These are phyloP conservation scores for Penicillium pancosmium DNA, from an alignment of 495 filamentous ascomycete species.

Conservation along the genomic window DNA sequence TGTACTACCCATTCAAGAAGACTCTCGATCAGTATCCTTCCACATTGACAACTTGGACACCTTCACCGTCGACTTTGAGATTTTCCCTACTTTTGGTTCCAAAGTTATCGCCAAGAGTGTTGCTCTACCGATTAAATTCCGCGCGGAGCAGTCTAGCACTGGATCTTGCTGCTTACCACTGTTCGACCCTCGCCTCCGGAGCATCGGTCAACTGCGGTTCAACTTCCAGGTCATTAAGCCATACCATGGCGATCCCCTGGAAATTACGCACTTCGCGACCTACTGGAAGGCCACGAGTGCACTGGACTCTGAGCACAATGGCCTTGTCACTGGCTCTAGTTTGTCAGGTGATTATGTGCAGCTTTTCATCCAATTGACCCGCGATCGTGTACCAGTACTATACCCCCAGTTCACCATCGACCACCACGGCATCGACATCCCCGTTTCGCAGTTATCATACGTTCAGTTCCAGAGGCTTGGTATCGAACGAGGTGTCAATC, in stretches of 20 bases:
- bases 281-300: slow-evolving; percentile 99
- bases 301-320: slow-evolving; percentile 76
- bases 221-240: slow-evolving; percentile 95
- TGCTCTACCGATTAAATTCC: slow-evolving; percentile 83
- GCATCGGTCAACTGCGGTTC: slow-evolving; percentile 95
- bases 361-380: slow-evolving; percentile 87
- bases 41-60: slow-evolving; percentile 91
- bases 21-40: slow-evolving; percentile 88
- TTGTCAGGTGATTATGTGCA: slow-evolving; percentile 90
- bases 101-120: slow-evolving; percentile 96
- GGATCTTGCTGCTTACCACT: slow-evolving; percentile 83
- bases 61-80: slow-evolving; percentile 95
- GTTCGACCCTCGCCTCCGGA: slow-evolving; percentile 87
- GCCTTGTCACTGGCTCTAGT: slow-evolving; percentile 92
- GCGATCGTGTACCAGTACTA: slow-evolving; percentile 82
- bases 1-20: slow-evolving; percentile 93
- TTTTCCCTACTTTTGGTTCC: slow-evolving; percentile 95
- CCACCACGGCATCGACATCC: slow-evolving; percentile 78
- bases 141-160: slow-evolving; percentile 69
- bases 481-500: slow-evolving; percentile 45
- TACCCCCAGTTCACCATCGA: slow-evolving; percentile 81
- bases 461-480: slow-evolving; percentile 73
- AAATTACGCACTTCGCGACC: slow-evolving; percentile 96
- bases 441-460: slow-evolving; percentile 73
- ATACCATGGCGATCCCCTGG: slow-evolving; percentile 88